Conservation (phyloP, 768 basidiomycete genomes). For the Mycena amicta region DNA sequence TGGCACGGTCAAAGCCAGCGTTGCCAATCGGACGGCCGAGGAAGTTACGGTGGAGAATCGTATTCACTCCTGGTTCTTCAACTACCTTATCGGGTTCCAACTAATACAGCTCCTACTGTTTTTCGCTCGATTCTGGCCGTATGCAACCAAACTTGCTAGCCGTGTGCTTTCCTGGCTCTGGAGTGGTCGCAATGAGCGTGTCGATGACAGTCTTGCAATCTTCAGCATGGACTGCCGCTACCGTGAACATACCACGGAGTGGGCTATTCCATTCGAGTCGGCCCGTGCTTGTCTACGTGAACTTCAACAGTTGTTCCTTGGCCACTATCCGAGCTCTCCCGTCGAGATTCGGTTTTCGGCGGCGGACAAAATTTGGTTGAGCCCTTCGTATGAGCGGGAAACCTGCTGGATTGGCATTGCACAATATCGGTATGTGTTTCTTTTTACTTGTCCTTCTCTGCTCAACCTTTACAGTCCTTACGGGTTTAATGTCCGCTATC, state of each 20-base stretch:
- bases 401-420: slow-evolving; percentile 95
- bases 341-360: slow-evolving; percentile 91
- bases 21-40: slow-evolving; percentile 76
- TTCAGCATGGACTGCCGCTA: slow-evolving; percentile 97
- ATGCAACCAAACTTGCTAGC: slow-evolving; percentile 59
- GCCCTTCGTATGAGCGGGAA: slow-evolving; percentile 75
- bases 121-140: slow-evolving; percentile 50
- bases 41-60: slow-evolving; percentile 49
- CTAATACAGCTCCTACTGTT: slow-evolving; percentile 87
- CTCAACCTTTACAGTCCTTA: slow-evolving; percentile 57
- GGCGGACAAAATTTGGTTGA: slow-evolving; percentile 91
- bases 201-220: slow-evolving; percentile 81
- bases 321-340: slow-evolving; percentile 87
- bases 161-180: slow-evolving; percentile 73
- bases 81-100: slow-evolving; percentile 76
- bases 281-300: slow-evolving; percentile 71
- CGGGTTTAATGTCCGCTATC: slow-evolving; percentile 80
- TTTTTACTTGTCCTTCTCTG: background rate
- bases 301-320: slow-evolving; percentile 70
- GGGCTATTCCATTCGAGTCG: slow-evolving; percentile 80
- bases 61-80: slow-evolving; percentile 67
- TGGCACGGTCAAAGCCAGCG: slow-evolving; percentile 70
- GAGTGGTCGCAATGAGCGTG: slow-evolving; percentile 51
- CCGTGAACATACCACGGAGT: slow-evolving; percentile 93
- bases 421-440: slow-evolving; percentile 82